phyloP scores from a whole-genome alignment of 495 filamentous ascomycete species.

The Penicillium pulvis region DNA sequence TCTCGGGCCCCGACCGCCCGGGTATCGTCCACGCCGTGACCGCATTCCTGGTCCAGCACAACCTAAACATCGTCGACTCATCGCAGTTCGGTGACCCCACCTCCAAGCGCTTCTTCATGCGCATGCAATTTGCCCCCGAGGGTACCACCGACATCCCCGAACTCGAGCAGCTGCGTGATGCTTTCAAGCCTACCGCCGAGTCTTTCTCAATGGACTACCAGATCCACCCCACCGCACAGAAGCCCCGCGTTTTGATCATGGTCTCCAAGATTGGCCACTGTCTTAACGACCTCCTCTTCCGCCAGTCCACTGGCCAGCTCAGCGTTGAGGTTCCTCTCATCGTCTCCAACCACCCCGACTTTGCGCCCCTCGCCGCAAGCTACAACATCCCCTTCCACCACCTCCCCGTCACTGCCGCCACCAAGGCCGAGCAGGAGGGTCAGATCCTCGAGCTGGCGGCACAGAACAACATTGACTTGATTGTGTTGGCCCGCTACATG shows the following conservation, averaged over 20 bases:
- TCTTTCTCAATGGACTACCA: constrained; percentile 63
- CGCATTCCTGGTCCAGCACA: constrained; percentile 63
- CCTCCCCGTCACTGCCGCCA: constrained; percentile 69
- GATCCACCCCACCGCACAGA: constrained; percentile 60
- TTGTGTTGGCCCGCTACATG: constrained; percentile 82
- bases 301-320: constrained; percentile 58
- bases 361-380: constrained; percentile 62
- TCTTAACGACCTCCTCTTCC: constrained; percentile 78
- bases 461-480: constrained; percentile 65
- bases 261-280: constrained; percentile 81
- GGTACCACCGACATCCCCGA: constrained; percentile 34
- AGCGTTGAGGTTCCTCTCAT: constrained; percentile 67
- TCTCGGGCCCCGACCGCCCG: constrained; percentile 73
- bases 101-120: constrained; percentile 74
- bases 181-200: constrained; percentile 56
- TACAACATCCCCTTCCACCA: constrained; percentile 75
- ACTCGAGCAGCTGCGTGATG: constrained; percentile 43
- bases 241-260: constrained; percentile 75
- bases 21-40: constrained; percentile 79
- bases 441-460: constrained; percentile 64
- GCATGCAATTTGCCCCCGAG: constrained; percentile 65
- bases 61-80: constrained; percentile 72
- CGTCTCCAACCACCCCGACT: constrained; percentile 75
- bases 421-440: constrained; percentile 67
- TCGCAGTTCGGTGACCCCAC: constrained; percentile 71